phyloP scores from a whole-genome alignment of 2,329 filamentous ascomycete genomes.

The Colletotrichum sp. region DNA sequence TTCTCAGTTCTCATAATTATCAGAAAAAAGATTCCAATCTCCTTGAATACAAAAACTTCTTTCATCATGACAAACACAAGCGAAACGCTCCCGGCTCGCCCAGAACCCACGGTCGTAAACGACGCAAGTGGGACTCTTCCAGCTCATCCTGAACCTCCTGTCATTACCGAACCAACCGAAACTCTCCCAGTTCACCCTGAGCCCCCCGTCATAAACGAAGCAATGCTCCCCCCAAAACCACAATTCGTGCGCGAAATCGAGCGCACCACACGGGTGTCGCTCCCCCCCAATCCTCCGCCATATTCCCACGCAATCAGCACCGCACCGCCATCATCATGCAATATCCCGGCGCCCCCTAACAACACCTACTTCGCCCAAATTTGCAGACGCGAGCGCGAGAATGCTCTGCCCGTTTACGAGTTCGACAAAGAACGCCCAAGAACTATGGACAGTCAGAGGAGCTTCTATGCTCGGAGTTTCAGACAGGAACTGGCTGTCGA shows the following conservation, averaged over 20 bases:
- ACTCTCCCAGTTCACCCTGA: background rate
- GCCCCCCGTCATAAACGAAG: no score
- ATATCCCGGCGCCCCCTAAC: background rate
- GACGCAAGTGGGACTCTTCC: background rate
- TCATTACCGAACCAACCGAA: background rate
- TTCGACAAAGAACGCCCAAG: background rate
- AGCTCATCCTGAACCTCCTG: background rate
- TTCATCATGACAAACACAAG: background rate
- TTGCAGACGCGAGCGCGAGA: background rate
- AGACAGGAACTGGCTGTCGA: background rate
- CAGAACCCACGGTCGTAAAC: background rate
- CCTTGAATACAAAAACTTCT: background rate
- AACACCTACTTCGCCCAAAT: conserved; percentile 3
- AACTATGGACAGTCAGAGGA: background rate
- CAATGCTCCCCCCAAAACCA: conserved; percentile 3
- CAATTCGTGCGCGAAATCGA: conserved; percentile 10
- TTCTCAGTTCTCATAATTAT: background rate
- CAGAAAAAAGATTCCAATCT: background rate
- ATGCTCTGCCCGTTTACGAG: background rate
- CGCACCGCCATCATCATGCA: background rate
- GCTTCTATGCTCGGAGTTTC: background rate
- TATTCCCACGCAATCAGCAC: background rate
- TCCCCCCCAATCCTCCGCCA: background rate
- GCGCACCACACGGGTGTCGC: background rate
- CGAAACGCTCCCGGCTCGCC: background rate